These are phyloP conservation scores for Alternaria alternata DNA, from an alignment of 2,329 filamentous ascomycete genomes.

Conservation along the genomic window DNA sequence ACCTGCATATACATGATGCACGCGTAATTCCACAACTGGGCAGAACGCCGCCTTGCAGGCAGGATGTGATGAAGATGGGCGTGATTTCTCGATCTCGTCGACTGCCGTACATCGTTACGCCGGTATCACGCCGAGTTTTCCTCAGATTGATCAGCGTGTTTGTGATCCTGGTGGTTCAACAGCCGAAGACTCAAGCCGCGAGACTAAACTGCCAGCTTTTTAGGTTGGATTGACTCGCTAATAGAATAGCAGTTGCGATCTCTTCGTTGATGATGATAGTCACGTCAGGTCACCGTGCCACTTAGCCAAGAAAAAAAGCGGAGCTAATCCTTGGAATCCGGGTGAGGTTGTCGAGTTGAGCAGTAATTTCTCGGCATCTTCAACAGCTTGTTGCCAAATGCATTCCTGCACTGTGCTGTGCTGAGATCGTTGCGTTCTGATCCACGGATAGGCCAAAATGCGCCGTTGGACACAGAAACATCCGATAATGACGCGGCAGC, in stretches of 20 bases:
- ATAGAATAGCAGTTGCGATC: not conserved
- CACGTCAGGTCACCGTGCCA: slow-evolving; percentile 6
- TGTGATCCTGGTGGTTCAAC: not conserved
- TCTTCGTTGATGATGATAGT: not conserved
- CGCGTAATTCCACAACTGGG: not conserved
- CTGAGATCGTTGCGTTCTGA: not conserved
- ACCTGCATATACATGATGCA: slow-evolving; percentile 9
- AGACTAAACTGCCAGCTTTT: not conserved
- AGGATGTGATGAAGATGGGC: not conserved
- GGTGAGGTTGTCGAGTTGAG: slow-evolving; percentile 7
- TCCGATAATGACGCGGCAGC: not conserved
- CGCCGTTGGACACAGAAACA: not conserved
- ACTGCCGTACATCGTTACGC: slow-evolving; percentile 3
- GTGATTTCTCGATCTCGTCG: not conserved
- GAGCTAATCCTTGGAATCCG: not conserved
- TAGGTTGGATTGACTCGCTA: not conserved
- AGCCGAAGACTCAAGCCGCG: not conserved
- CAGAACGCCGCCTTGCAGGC: not conserved
- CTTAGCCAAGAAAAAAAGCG: slow-evolving; percentile 10
- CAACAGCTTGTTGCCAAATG: not conserved
- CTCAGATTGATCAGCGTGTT: not conserved
- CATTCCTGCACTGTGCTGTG: not conserved
- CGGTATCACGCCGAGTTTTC: not conserved
- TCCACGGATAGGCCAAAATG: not conserved
- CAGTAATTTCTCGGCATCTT: slow-evolving; percentile 1